Base-by-base conservation (phyloP, 2,329 filamentous ascomycete genomes). In the Rugonectria rugulosa region DNA sequence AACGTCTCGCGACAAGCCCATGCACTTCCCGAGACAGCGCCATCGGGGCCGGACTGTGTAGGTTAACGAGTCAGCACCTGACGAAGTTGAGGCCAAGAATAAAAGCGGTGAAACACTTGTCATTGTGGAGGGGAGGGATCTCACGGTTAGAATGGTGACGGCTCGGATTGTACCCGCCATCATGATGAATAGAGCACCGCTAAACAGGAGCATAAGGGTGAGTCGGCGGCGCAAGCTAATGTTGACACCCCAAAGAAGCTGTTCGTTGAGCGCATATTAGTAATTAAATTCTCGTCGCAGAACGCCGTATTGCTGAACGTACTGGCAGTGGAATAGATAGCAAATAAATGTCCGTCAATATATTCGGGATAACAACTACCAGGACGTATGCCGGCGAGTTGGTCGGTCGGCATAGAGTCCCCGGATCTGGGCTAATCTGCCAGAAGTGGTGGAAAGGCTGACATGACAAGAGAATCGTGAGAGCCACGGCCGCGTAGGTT, bases 361-460 rank as follows among this genome's bases (percentile, higher is more conserved):
- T 56, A 10, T 64, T 65, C 5, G 62, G 62, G 17, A 64, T 63
- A 3, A 64, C 56, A 15, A 64, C 62, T 0, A 61, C 57, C 32
- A 64, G 23, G 1, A 64, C 62, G 24, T 64, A 63, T 0, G 53
- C 62, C 1, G 62, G 62, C 9, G 62, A 64, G 20, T 64, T 64
- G 9, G 62, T 64, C 8, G 62, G 62, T 5, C 53, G 41, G 24
- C 62, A 64, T 3, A 64, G 27, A 1, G 40, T 10, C 5, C 62
- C 62, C 1, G 62, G 62, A 78, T 62, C 4, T 77, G 80, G 55
- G 72, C 66, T 32, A 75, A 64, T 80, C 64, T 82, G 80, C 79
- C 80, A 83, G 55, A 80, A 79, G 46, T 76, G 75, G 17, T 72
- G 61, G 31, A 81, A 72, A 0, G 80, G 79, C 11, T 63, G 60